Percentiles rank a stretch among this genome's conserved stretches.
These are phyloP conservation scores for Umbelopsis sp. DNA, from an alignment of 371 early-diverging fungal species.

Conservation along the genomic window DNA sequence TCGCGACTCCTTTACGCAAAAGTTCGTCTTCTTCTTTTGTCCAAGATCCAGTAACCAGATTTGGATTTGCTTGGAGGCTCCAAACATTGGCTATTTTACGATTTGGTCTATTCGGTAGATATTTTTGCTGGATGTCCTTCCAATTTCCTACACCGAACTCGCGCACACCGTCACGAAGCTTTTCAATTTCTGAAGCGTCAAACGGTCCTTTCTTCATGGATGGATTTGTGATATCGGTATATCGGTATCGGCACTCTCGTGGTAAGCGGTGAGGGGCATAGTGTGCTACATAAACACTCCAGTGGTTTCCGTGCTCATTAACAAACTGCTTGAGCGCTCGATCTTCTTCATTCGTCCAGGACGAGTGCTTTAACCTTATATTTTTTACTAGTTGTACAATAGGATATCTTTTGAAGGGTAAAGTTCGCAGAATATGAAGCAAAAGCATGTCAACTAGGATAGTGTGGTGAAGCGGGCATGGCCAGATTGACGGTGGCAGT, in stretches of 20 bases:
- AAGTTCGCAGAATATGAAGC: not conserved
- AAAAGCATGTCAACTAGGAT: not conserved
- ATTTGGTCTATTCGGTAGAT: conserved; percentile 24
- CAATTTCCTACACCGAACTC: conserved; percentile 18
- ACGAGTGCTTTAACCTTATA: not conserved
- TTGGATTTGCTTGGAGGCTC: not conserved
- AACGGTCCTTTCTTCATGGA: conserved; percentile 33
- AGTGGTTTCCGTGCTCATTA: conserved; percentile 36
- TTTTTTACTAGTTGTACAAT: not conserved
- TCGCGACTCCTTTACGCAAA: conserved; percentile 24
- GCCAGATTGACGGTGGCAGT: not conserved
- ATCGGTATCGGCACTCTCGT: conserved; percentile 29
- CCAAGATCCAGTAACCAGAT: conserved; percentile 23
- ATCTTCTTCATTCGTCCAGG: conserved; percentile 50
- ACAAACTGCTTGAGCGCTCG: conserved; percentile 33
- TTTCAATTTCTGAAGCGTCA: conserved; percentile 25
- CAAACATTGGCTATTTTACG: conserved; percentile 34
- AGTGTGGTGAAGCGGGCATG: not conserved
- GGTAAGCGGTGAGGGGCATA: conserved; percentile 40
- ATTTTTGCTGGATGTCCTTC: not conserved
- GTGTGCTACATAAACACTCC: conserved; percentile 35
- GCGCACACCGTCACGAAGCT: conserved; percentile 14
- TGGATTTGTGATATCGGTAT: conserved; percentile 31
- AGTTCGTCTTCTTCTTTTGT: conserved; percentile 39
- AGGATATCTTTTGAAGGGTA: not conserved